Percentiles rank a stretch among this genome's conserved stretches.
These are phyloP conservation scores for Cytospora piceae DNA, from an alignment of 2,329 filamentous ascomycete genomes.

Conservation along the genomic window DNA sequence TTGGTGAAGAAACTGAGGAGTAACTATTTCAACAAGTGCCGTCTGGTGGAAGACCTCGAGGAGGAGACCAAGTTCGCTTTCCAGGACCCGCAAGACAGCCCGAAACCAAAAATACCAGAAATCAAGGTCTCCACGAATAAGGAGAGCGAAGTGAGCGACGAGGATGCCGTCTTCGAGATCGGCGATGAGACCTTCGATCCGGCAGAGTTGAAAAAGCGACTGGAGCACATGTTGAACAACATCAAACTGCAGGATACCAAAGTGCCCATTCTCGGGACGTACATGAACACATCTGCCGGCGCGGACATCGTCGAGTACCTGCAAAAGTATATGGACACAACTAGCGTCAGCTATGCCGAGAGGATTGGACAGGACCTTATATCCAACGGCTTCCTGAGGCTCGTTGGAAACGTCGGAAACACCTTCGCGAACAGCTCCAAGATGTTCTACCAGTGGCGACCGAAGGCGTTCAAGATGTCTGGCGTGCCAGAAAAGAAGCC, in stretches of 20 bases:
- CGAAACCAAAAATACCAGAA: conserved; percentile 70
- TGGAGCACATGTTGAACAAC: conserved; percentile 82
- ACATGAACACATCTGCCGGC: conserved; percentile 88
- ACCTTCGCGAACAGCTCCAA: conserved; percentile 97
- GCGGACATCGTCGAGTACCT: conserved; percentile 96
- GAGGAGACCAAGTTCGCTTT: conserved; percentile 99
- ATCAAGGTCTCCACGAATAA: conserved; percentile 78
- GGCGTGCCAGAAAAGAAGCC: conserved; percentile 89
- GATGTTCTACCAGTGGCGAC: conserved; percentile 96
- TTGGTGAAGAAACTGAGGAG: conserved; percentile 89
- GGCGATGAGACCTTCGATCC: conserved; percentile 85
- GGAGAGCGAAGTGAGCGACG: conserved; percentile 66
- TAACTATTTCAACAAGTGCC: conserved; percentile 98
- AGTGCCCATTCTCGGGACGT: conserved; percentile 92
- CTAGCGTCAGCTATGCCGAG: conserved; percentile 88
- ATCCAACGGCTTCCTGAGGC: conserved; percentile 79
- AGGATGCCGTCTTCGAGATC: conserved; percentile 85
- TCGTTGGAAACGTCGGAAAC: conserved; percentile 93
- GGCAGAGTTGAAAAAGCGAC: conserved; percentile 88
- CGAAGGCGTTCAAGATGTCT: conserved; percentile 85
- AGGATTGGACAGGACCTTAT: conserved; percentile 93
- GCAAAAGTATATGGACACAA: conserved; percentile 82
- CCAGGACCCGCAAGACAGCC: conserved; percentile 78
- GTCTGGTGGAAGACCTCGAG: conserved; percentile 92
- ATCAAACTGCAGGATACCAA: conserved; percentile 90